These are phyloP conservation scores for Plectosphaerella sp. DNA, from an alignment of 2,329 filamentous ascomycete genomes.

Conservation along the genomic window DNA sequence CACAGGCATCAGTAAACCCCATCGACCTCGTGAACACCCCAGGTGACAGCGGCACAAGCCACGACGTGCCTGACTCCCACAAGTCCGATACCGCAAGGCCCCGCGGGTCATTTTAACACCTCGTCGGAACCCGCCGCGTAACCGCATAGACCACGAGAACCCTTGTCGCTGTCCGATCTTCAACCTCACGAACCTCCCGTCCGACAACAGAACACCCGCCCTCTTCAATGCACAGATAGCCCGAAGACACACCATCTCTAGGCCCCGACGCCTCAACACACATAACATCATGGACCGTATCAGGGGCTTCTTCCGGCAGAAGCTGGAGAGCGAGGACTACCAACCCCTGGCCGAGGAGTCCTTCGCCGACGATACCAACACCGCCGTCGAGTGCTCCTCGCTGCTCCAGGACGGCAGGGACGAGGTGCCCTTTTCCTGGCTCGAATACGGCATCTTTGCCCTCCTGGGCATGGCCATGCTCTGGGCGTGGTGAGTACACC, in stretches of 20 bases:
- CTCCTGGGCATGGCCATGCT: conserved; percentile 90
- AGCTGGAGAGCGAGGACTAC: conserved; percentile 11
- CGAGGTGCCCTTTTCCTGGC: conserved; percentile 67
- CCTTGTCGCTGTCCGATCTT: too few relatives aligned
- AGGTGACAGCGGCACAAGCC: not conserved
- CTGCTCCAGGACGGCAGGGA: conserved; percentile 24
- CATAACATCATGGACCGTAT: conserved; percentile 8
- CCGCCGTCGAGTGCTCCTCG: conserved; percentile 19
- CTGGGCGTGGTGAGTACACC: conserved; percentile 79
- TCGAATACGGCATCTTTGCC: conserved; percentile 81
- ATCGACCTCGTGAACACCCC: too few relatives aligned
- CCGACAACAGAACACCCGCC: too few relatives aligned
- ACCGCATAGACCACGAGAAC: too few relatives aligned
- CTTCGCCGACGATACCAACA: conserved; percentile 18
- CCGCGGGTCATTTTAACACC: too few relatives aligned
- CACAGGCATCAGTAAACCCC: too few relatives aligned
- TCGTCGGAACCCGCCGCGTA: too few relatives aligned
- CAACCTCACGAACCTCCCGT: too few relatives aligned
- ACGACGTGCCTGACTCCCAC: not conserved
- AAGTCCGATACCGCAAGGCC: too few relatives aligned
- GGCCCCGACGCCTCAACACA: too few relatives aligned
- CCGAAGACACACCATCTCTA: too few relatives aligned
- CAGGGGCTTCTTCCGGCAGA: conserved; percentile 6
- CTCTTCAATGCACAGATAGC: too few relatives aligned
- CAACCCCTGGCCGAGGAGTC: conserved; percentile 19